These are phyloP conservation scores for Sequoia sempervirens DNA, from an alignment of 75 land plant genomes.

Conservation along the genomic window DNA sequence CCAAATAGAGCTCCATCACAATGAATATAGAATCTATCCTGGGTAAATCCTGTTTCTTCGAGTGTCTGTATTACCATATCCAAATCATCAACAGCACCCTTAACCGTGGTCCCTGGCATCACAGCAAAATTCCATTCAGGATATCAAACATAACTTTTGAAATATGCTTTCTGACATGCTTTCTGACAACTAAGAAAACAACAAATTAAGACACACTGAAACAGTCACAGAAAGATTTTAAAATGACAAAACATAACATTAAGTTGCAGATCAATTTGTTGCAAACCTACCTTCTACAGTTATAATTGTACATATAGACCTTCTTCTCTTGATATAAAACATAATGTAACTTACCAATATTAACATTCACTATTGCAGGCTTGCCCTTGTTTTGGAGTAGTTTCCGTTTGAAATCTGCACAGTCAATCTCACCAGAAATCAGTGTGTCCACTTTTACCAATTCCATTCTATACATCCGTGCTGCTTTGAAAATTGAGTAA, in stretches of 20 bases:
- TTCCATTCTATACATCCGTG: conserved; percentile 96
- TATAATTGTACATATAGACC: background rate
- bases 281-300: background rate
- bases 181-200: background rate
- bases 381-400: conserved; percentile 69
- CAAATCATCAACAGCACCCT: conserved; percentile 99
- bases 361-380: conserved; percentile 93
- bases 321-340: background rate
- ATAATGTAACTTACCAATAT: conserved; percentile 59
- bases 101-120: conserved; percentile 89
- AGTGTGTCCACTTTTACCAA: conserved; percentile 80
- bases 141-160: background rate
- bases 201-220: background rate
- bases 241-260: background rate
- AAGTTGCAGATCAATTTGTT: background rate
- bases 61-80: conserved; percentile 85
- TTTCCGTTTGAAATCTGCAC: conserved; percentile 64
- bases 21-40: conserved; percentile 91
- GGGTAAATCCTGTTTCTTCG: conserved; percentile 75
- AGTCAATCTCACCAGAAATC: conserved; percentile 91
- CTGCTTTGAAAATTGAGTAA: conserved; percentile 96
- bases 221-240: background rate
- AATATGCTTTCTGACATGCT: too few species aligned
- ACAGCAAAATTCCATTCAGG: background rate
- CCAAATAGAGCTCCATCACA: conserved; percentile 99